phyloP scores from a whole-genome alignment of 768 basidiomycete species.

The Lyophyllum semitale region DNA sequence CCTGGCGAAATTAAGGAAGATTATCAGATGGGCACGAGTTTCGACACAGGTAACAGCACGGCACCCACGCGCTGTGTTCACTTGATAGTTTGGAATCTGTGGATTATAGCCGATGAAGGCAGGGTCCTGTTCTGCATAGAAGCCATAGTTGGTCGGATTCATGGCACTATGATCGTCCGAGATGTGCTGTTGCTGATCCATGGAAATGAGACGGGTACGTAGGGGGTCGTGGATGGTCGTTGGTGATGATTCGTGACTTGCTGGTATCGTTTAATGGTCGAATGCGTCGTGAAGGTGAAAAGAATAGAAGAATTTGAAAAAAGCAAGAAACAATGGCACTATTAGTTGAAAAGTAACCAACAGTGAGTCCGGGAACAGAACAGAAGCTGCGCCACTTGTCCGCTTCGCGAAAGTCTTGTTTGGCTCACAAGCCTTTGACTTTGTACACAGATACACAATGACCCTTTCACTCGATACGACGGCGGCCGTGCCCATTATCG shows the following conservation, averaged over 20 bases:
- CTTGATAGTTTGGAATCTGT: constrained; percentile 57
- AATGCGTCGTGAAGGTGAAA: constrained; percentile 37
- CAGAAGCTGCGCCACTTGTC: constrained; percentile 28
- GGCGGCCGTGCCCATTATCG: constrained; percentile 5
- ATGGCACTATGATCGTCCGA: constrained; percentile 49
- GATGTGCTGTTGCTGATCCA: constrained; percentile 48
- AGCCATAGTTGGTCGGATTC: constrained; percentile 45
- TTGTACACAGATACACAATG: constrained; percentile 24
- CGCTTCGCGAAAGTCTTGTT: constrained; percentile 20
- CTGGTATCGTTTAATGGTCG: constrained; percentile 27
- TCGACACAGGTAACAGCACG: constrained; percentile 39
- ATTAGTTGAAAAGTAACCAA: constrained; percentile 21
- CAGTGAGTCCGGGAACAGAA: constrained; percentile 18
- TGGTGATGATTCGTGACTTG: constrained; percentile 22
- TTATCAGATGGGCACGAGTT: constrained; percentile 72
- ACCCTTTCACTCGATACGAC: constrained; percentile 1
- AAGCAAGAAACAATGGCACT: constrained; percentile 30
- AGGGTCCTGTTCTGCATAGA: constrained; percentile 59
- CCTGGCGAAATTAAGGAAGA: constrained; percentile 58
- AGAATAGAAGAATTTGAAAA: constrained; percentile 31
- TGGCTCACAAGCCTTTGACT: constrained; percentile 23
- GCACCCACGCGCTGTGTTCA: constrained; percentile 72
- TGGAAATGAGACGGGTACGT: constrained; percentile 32
- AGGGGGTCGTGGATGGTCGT: constrained; percentile 33
- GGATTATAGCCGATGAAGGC: constrained; percentile 57